Conservation (phyloP, 2,329 filamentous ascomycete genomes). For the Penicillium freii region DNA sequence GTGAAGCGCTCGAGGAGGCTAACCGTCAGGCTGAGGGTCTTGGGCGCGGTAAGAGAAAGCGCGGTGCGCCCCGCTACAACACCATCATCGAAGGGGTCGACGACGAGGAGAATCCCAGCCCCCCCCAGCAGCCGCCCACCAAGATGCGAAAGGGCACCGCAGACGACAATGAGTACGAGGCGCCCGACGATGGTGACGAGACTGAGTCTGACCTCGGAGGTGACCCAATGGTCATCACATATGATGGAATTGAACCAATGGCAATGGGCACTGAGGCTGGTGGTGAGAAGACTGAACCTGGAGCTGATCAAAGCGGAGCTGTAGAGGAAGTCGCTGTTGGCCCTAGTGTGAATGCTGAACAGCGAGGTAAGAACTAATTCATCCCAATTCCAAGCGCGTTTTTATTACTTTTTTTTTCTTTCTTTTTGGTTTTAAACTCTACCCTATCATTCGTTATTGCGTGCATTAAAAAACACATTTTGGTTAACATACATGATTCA, state of each 20-base stretch:
- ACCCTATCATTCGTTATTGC: background rate
- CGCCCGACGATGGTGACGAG: constrained; percentile 30
- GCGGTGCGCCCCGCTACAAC: constrained; percentile 50
- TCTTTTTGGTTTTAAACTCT: background rate
- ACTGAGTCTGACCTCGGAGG: constrained; percentile 3
- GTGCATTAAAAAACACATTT: background rate
- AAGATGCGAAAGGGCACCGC: constrained; percentile 21
- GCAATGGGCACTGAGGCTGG: too few species aligned
- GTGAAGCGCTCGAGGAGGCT: constrained; percentile 70
- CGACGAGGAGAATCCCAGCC: constrained; percentile 11
- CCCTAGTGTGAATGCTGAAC: constrained; percentile 6
- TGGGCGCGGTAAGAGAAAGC: constrained; percentile 77
- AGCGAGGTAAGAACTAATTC: constrained; percentile 21
- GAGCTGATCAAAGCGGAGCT: background rate
- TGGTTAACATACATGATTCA: constrained; percentile 1
- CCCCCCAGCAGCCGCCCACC: constrained; percentile 13
- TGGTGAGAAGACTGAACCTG: background rate
- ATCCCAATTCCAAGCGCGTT: background rate
- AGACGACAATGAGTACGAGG: constrained; percentile 36
- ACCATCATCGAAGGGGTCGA: constrained; percentile 9
- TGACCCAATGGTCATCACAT: too few species aligned
- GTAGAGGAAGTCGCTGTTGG: background rate
- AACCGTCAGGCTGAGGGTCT: constrained; percentile 69
- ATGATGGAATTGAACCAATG: too few species aligned
- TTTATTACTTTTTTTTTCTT: background rate